phyloP scores from a whole-genome alignment of 139 green algal genomes.

The Micractinium sp. region DNA sequence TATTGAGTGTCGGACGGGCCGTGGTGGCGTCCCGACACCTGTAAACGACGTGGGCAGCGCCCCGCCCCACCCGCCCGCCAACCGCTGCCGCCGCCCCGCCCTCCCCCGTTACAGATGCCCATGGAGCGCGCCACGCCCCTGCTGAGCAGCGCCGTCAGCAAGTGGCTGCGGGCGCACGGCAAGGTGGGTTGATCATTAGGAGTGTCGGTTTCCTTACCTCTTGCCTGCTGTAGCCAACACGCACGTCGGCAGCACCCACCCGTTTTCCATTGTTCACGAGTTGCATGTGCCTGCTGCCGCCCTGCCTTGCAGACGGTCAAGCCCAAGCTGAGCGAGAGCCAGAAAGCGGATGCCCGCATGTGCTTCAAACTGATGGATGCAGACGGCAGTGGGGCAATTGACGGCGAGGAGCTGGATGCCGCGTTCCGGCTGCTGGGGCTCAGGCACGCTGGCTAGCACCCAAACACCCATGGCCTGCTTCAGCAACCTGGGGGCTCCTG shows the following conservation, averaged over 20 bases:
- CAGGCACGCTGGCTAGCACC: background rate
- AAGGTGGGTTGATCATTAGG: background rate
- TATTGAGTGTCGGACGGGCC: background rate
- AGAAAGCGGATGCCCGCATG: conserved; percentile 65
- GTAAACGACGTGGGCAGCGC: background rate
- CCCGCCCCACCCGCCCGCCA: background rate
- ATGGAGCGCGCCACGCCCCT: conserved; percentile 10
- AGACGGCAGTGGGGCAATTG: conserved; percentile 79
- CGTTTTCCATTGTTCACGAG: background rate
- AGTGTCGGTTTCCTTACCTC: background rate
- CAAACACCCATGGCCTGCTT: background rate
- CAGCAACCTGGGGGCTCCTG: background rate
- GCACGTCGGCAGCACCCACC: background rate
- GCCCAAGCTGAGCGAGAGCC: conserved; percentile 66
- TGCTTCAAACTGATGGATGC: conserved; percentile 85
- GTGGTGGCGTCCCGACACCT: background rate
- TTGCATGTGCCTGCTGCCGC: background rate
- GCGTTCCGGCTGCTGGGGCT: conserved; percentile 63
- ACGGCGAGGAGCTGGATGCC: conserved; percentile 72
- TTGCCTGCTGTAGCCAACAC: background rate
- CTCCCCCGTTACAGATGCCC: background rate
- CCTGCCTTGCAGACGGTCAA: conserved; percentile 51
- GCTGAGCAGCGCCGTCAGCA: conserved; percentile 12
- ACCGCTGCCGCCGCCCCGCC: background rate
- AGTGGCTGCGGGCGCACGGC: conserved; percentile 20